Conservation (phyloP, 768 basidiomycete species). For the Suillus placidus region DNA sequence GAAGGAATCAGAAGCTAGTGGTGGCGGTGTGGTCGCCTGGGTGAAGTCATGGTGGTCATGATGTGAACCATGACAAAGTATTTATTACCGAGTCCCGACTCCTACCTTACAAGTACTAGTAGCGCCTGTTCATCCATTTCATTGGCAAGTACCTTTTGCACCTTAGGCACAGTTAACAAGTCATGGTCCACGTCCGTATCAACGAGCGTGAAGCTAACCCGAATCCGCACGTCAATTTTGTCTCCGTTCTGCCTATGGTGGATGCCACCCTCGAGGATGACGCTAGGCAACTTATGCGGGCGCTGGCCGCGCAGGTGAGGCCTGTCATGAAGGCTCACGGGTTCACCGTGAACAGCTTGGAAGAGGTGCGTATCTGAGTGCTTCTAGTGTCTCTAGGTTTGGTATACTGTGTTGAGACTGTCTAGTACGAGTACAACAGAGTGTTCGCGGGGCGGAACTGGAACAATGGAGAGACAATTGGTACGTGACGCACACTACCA, state of each 20-base stretch:
- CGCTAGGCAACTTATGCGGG: conserved; percentile 71
- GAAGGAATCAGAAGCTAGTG: background rate
- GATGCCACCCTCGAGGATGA: conserved; percentile 55
- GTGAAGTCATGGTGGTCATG: background rate
- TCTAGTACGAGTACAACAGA: conserved; percentile 73
- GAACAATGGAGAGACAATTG: conserved; percentile 81
- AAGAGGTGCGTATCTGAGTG: conserved; percentile 59
- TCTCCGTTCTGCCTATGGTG: conserved; percentile 52
- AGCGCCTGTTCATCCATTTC: conserved; percentile 6
- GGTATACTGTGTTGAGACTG: conserved; percentile 3
- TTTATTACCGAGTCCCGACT: too few species aligned
- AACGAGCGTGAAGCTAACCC: conserved; percentile 74
- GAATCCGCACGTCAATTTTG: conserved; percentile 79
- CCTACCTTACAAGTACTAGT: background rate
- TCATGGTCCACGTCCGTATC: conserved; percentile 74
- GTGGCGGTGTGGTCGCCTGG: background rate
- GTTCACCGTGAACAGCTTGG: conserved; percentile 74
- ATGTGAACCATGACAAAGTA: too few species aligned
- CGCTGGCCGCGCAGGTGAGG: conserved; percentile 80
- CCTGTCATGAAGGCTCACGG: conserved; percentile 84
- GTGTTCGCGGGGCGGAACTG: conserved; percentile 86
- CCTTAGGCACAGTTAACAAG: background rate
- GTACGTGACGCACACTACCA: conserved; percentile 37
- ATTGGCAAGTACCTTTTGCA: background rate
- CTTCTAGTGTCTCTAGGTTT: background rate